Evolutionary conservation across 2,329 filamentous ascomycete species (phyloP), one percentile per base, ranked within the genome.

Genomic region (Cadophora sp.): DNA sequence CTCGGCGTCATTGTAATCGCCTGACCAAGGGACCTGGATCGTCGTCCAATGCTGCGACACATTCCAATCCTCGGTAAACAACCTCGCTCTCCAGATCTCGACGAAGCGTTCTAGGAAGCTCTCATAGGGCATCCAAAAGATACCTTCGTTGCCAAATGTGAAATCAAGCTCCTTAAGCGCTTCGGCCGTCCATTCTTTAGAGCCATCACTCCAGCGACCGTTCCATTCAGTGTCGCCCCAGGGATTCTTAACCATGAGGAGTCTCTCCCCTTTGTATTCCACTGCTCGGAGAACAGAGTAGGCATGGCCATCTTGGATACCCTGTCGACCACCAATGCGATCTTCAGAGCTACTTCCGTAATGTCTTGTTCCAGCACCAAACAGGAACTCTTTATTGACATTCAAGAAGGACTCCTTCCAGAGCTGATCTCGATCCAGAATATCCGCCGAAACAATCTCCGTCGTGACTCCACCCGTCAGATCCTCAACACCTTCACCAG

Each of bases 361-460:
- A n/a, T 69, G 68, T n/a, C 71, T 69, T 0, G 85, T 86, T 0
- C 82, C 84, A 72, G 88, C 91, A 13, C 89, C 89, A 72, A 93
- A 93, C 6, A 93, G 80, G 73, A 96, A 96, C 60, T 93, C 89
- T 64, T 93, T 81, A 76, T 96, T 96, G 66, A 94, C 92, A 69
- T 91, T 89, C 78, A 89, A 87, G 27, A 97, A 84, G 76, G 96
- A 91, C 45, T 95, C 88, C 0, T 85, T 87, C 94, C 93, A 97
- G 76, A 97, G 96, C 24, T 87, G 85, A 60, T 97, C 89, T 66
- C 91, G 90, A 75, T 96, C 89, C 3, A 93, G 83, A 43, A 94
- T 91, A 73, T 93, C 90, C 0, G 87, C 87, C 1, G 88, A 86
- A 53, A 90, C 84, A 13, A 93, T 79, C 74, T 91, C 87, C 0